Evolutionary conservation across 768 basidiomycete species (phyloP).

Genomic region (Cyathus striatus): DNA sequence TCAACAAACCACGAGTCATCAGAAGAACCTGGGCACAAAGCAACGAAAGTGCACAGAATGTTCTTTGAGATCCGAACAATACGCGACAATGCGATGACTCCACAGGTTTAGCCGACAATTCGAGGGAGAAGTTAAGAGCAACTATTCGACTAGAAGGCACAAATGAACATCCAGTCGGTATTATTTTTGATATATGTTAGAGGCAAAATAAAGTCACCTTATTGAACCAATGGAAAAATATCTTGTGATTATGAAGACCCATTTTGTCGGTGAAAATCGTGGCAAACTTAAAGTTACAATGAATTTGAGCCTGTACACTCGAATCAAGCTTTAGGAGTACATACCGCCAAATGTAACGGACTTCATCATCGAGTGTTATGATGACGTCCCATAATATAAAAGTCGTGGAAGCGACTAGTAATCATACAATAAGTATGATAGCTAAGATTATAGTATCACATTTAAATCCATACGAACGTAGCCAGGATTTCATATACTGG

Average conservation of each 20-base stretch:
- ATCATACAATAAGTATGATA: no score
- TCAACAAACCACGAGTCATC: slow-evolving; percentile 12
- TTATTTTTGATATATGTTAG: no score
- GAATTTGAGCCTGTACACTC: no score
- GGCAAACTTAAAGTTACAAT: slow-evolving; percentile 6
- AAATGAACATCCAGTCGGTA: no score
- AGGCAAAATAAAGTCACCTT: slow-evolving; percentile 9
- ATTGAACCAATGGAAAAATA: slow-evolving; percentile 13
- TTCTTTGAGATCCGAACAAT: background rate
- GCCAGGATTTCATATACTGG: no score
- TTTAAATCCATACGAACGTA: no score
- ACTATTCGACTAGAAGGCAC: no score
- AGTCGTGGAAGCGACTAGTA: slow-evolving; percentile 10
- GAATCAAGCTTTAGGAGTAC: no score
- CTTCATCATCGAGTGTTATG: slow-evolving; percentile 12
- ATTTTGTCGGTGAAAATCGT: slow-evolving; percentile 13
- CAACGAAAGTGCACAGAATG: slow-evolving; percentile 7
- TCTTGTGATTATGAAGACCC: slow-evolving; percentile 15
- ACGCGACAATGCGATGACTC: no score
- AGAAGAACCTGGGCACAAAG: slow-evolving; percentile 12
- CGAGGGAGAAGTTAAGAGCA: no score
- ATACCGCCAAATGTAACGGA: slow-evolving; percentile 11
- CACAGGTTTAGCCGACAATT: no score
- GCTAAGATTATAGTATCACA: no score
- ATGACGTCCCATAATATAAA: slow-evolving; percentile 14